Conservation (phyloP, 2,329 filamentous ascomycete species). For the Grosmannia serpens region DNA sequence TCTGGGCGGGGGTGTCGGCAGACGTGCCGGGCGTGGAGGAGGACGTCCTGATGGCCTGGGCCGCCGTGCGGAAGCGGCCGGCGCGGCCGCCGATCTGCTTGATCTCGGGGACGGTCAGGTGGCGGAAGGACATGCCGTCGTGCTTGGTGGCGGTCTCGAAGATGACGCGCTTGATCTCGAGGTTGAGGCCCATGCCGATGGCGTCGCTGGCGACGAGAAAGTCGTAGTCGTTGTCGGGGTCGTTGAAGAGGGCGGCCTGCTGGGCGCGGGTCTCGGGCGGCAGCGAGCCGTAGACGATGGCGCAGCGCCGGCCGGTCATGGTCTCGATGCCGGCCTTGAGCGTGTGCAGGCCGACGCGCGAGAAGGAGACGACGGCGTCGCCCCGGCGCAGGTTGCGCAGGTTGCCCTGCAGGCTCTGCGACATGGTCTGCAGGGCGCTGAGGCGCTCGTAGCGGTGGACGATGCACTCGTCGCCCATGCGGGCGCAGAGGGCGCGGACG, state of each 20-base stretch:
- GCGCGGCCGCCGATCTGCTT: conserved; percentile 94
- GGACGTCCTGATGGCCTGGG: conserved; percentile 31
- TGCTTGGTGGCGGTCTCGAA: conserved; percentile 71
- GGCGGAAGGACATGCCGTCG: conserved; percentile 44
- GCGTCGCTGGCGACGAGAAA: conserved; percentile 69
- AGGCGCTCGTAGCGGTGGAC: conserved; percentile 78
- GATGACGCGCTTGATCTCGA: conserved; percentile 83
- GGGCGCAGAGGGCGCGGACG: conserved; percentile 64
- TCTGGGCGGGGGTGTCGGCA: not conserved
- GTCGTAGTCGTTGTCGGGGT: conserved; percentile 91
- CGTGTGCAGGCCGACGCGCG: conserved; percentile 66
- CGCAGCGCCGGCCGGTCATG: conserved; percentile 65
- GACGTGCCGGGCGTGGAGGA: not conserved
- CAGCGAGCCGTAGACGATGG: conserved; percentile 83
- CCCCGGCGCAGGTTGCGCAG: conserved; percentile 67
- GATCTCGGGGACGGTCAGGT: conserved; percentile 62
- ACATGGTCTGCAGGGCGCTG: conserved; percentile 60
- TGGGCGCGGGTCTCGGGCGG: conserved; percentile 87
- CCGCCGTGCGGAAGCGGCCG: conserved; percentile 69
- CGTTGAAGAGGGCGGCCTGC: conserved; percentile 88
- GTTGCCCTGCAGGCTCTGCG: conserved; percentile 49
- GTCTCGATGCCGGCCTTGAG: conserved; percentile 70
- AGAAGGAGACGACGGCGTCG: conserved; percentile 83
- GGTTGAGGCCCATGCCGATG: conserved; percentile 92
- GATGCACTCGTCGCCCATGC: conserved; percentile 69